Base-by-base conservation (phyloP, 768 basidiomycete species). In the Cantharellus cinnabarinus region DNA sequence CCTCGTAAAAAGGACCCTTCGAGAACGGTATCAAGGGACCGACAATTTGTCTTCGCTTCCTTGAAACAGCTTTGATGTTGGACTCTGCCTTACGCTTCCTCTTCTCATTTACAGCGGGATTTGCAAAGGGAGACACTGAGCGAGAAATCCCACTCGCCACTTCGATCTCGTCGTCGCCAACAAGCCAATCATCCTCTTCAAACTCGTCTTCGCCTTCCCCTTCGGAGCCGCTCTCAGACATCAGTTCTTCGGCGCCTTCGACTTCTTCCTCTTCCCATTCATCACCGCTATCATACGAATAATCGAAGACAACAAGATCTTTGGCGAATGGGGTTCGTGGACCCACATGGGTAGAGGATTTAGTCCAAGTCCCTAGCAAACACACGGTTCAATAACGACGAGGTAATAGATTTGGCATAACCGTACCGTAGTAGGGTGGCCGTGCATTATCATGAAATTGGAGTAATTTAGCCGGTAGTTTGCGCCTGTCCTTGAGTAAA, bases 231-330 rank as follows among this genome's bases (percentile, higher is more conserved):
- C 63, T 65, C 20, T 60, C 63, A 5, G 57, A 59, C 37, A 63
- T 64, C 58, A 86, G 83, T 55, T 87, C 86, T 56, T 83, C 88
- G 5, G 80, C 86, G 34, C 82, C 88, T 2, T 76, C 78, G 7
- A 73, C 75, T 29, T 81, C 80, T 67, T 91, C 90, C 60, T 85
- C 86, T 62, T 89, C 89, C 95, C 95, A 98, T 64, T 98, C 95
- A 64, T 83, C 89, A 10, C 89, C 94, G 57, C 88, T 91, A 71
- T 99, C 93, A 66, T 93, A 89, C 3, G 78, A 77, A 68, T 98
- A 99, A 70, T 98, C 90, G 58, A 87, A 76, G 7, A 78, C 75
- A 1, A 83, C 72, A 5, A 79, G 73, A 65, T 99, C 95, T 63
- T 79, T 78, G 2, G 76, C 80, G 61, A 94, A 83, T 1, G 95